Evolutionary conservation across 805 yeast genomes (phyloP).

Genomic region (Saturnispora hagleri): DNA sequence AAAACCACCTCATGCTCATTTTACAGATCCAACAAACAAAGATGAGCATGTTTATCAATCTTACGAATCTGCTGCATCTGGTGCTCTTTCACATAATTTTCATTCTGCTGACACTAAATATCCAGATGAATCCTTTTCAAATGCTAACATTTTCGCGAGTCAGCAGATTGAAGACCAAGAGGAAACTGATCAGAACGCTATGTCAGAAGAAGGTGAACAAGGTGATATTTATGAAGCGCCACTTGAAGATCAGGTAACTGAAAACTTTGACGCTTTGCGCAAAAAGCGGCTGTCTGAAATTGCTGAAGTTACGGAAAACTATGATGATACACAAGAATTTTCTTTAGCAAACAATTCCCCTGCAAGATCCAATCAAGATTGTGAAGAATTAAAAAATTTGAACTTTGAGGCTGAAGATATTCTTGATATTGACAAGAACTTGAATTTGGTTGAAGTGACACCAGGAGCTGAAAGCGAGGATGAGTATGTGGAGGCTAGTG

Average conservation of each 20-base stretch:
- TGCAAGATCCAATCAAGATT: background rate
- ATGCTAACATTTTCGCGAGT: background rate
- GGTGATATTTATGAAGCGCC: constrained; percentile 4
- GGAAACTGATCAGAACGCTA: background rate
- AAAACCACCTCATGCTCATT: background rate
- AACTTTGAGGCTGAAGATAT: background rate
- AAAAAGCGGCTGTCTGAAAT: constrained; percentile 12
- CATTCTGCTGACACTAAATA: constrained; percentile 3
- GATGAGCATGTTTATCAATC: background rate
- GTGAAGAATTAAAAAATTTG: background rate
- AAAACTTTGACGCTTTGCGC: constrained; percentile 1
- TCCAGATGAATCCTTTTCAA: background rate
- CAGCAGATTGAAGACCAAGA: constrained; percentile 5
- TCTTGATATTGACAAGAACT: background rate
- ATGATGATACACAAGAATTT: constrained; percentile 8
- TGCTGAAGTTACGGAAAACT: constrained; percentile 12
- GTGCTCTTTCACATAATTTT: constrained; percentile 3
- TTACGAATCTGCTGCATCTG: background rate
- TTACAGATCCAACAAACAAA: background rate
- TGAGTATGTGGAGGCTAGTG: constrained; percentile 8
- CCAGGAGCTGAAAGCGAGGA: constrained; percentile 6
- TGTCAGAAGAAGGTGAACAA: background rate
- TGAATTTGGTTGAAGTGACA: background rate
- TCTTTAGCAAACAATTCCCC: background rate
- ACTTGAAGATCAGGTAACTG: constrained; percentile 1